These are phyloP conservation scores for Cynara cardunculus DNA, from an alignment of 129 eudicot genomes.

Conservation along the genomic window DNA sequence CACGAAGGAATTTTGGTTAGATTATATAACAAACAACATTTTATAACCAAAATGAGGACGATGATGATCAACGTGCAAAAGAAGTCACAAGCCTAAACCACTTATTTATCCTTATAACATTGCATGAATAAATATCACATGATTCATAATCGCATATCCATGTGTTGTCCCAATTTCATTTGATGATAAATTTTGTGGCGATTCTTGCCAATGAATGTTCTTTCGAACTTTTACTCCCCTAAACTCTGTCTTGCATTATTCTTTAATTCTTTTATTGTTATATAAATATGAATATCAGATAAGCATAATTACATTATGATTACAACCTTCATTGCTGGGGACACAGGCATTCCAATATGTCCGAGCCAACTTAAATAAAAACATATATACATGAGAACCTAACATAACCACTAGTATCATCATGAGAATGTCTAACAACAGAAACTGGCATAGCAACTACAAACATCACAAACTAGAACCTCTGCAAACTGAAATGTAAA, in stretches of 20 bases:
- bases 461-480: neutral
- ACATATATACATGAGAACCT: neutral
- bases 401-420: neutral
- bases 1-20: conserved; percentile 12
- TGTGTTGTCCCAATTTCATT: neutral
- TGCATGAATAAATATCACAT: neutral
- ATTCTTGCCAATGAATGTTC: neutral
- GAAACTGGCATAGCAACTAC: neutral
- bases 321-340: conserved; percentile 1
- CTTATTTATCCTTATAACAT: neutral
- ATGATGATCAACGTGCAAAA: conserved; percentile 6
- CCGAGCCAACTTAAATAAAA: conserved; percentile 3
- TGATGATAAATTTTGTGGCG: neutral
- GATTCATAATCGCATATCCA: neutral
- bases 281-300: neutral
- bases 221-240: neutral
- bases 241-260: neutral
- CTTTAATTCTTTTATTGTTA: neutral
- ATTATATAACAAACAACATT: neutral
- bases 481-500: neutral
- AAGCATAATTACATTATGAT: neutral
- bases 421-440: neutral
- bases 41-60: neutral
- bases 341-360: neutral
- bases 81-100: conserved; percentile 9